Base-by-base conservation (phyloP, 768 basidiomycete genomes). In the Pleurotus sapidus region DNA sequence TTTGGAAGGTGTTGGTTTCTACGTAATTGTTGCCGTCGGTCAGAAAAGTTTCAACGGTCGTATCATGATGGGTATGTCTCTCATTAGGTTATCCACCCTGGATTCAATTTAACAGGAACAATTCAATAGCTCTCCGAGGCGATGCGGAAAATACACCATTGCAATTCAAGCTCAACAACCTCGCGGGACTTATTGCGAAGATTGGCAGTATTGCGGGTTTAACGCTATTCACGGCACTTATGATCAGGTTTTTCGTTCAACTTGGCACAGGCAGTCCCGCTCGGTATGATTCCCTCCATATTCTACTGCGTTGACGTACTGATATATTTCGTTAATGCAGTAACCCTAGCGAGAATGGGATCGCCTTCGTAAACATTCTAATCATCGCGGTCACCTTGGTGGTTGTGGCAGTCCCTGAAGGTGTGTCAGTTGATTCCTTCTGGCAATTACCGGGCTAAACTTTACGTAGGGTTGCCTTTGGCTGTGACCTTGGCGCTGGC, bases 141-240 rank as follows among this genome's bases (percentile, higher is more conserved):
- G 93, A 95, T 58, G 67, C 88, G 2, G 94, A 95, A 68, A 84
- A 89, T 60, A 99, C 97, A 0, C 97, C 97, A 0, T 79, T 98
- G 9, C 97, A 98, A 68, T 70, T 91, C 68, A 98, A 99, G 72
- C 77, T 99, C 63, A 99, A 99, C 68, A 67, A 76, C 25, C 83
- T 99, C n/a, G 97, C 97, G 14, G 95, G 98, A 63, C 77, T 94
- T 24, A 98, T 99, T 65, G 97, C 95, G 42, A 96, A 95, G 70
- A 72, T 92, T 27, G 97, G 95, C 59, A 87, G 87, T 30, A 71
- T 79, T 15, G 92, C 92, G 24, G 96, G 95, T 67, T 78, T 89
- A 8, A 59, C 90, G 11, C 81, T 99, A 17, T 98, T 99, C 72
- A 49, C 62, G 11, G 83, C 89, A 2, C 82, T 98, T 51, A 88